These are phyloP conservation scores for Entomortierella lignicola DNA, from an alignment of 192 early-diverging fungal species.

Conservation along the genomic window DNA sequence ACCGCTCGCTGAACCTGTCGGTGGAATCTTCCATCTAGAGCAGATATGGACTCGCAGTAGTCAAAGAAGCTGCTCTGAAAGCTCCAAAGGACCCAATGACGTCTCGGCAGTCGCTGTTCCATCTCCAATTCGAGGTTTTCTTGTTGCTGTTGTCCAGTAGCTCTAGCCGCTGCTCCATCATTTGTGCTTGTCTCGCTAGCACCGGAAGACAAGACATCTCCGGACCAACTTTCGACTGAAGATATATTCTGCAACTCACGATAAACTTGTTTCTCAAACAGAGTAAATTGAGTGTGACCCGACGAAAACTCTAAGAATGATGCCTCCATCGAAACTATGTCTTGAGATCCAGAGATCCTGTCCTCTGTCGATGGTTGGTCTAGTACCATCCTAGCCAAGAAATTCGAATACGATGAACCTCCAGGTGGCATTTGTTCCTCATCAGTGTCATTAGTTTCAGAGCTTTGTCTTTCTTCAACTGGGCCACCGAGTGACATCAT, in stretches of 20 bases:
- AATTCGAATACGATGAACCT: background rate
- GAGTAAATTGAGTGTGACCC: conserved; percentile 8
- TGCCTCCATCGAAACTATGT: conserved; percentile 14
- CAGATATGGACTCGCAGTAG: conserved; percentile 9
- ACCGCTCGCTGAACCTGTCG: conserved; percentile 23
- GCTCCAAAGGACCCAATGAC: conserved; percentile 16
- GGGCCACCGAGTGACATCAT: conserved; percentile 17
- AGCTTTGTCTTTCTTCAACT: background rate
- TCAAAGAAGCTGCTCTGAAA: conserved; percentile 21
- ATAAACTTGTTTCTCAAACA: conserved; percentile 4
- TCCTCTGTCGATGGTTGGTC: background rate
- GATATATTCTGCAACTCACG: conserved; percentile 4
- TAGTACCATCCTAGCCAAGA: background rate
- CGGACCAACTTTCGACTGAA: conserved; percentile 8
- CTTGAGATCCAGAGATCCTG: conserved; percentile 18
- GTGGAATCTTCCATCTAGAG: conserved; percentile 13
- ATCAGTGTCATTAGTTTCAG: background rate
- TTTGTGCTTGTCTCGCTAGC: too few species aligned
- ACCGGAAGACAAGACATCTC: conserved; percentile 9
- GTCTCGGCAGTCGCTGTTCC: background rate
- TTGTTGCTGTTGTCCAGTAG: background rate
- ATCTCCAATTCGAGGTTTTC: too few species aligned
- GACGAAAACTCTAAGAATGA: conserved; percentile 19
- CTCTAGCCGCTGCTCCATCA: background rate
- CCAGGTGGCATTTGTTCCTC: background rate